A percentile compares a stretch with the other conserved stretches of the same genome.
These are phyloP conservation scores for Coemansia sp. DNA, from an alignment of 192 early-diverging fungal species.

Conservation along the genomic window DNA sequence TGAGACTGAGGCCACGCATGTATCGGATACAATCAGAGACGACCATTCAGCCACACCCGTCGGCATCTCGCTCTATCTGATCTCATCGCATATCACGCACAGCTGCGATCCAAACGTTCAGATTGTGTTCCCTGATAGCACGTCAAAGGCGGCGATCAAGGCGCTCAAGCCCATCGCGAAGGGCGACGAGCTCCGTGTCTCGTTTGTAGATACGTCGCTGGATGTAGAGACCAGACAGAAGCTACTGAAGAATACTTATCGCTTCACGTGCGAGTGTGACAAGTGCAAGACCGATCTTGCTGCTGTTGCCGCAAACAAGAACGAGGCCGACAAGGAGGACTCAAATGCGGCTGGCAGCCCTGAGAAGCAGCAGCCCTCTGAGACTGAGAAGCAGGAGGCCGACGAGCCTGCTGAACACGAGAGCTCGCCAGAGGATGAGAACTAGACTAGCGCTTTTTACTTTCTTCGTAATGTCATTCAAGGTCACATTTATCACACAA, in stretches of 20 bases:
- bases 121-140: conserved; percentile 58
- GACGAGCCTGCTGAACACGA: background rate
- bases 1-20: conserved; percentile 32
- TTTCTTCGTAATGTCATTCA: too few species aligned
- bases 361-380: background rate
- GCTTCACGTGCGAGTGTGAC: conserved; percentile 61
- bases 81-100: conserved; percentile 70
- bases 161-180: conserved; percentile 61
- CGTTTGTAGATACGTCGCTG: conserved; percentile 57
- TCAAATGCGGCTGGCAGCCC: background rate
- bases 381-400: background rate
- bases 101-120: conserved; percentile 69
- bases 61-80: conserved; percentile 75
- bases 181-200: conserved; percentile 69
- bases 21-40: conserved; percentile 48
- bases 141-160: conserved; percentile 59
- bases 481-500: too few species aligned
- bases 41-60: conserved; percentile 52
- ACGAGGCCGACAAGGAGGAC: background rate
- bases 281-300: conserved; percentile 53
- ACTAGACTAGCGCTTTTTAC: too few species aligned
- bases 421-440: too few species aligned
- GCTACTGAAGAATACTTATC: conserved; percentile 62
- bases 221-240: conserved; percentile 57
- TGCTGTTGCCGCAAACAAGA: conserved; percentile 10